These are phyloP conservation scores for Aeminium ludgeri DNA, from an alignment of 495 filamentous ascomycete genomes.

Conservation along the genomic window DNA sequence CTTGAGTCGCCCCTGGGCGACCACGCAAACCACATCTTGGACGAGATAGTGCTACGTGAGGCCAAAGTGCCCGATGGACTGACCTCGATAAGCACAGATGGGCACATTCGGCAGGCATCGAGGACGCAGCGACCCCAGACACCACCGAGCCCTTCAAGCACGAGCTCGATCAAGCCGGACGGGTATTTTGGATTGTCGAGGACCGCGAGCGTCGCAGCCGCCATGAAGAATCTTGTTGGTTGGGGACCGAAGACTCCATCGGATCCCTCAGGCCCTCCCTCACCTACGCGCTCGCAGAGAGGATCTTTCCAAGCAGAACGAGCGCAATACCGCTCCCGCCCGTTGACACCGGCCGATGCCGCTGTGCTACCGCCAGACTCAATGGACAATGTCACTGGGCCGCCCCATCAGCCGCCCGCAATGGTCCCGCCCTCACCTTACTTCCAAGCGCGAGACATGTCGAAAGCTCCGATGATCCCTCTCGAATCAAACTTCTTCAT, in stretches of 20 bases:
- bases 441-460: conserved; percentile 44
- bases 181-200: conserved; percentile 49
- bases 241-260: conserved; percentile 11
- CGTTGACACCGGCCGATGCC: conserved; percentile 9
- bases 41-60: conserved; percentile 32
- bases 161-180: conserved; percentile 33
- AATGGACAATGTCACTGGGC: conserved; percentile 48
- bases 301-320: conserved; percentile 26
- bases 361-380: conserved; percentile 58
- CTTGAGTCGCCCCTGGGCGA: conserved; percentile 58
- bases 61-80: conserved; percentile 26
- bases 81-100: conserved; percentile 34
- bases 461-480: conserved; percentile 45
- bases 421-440: conserved; percentile 57
- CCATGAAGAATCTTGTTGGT: conserved; percentile 53
- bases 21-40: conserved; percentile 53
- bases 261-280: conserved; percentile 13
- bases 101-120: conserved; percentile 11
- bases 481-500: conserved; percentile 71
- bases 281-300: conserved; percentile 21
- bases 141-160: conserved; percentile 29
- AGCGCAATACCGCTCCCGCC: conserved; percentile 8
- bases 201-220: conserved; percentile 57
- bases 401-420: conserved; percentile 57
- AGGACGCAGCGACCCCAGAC: conserved; percentile 31